Conservation (phyloP, 805 yeast species). For the Candida maris region DNA sequence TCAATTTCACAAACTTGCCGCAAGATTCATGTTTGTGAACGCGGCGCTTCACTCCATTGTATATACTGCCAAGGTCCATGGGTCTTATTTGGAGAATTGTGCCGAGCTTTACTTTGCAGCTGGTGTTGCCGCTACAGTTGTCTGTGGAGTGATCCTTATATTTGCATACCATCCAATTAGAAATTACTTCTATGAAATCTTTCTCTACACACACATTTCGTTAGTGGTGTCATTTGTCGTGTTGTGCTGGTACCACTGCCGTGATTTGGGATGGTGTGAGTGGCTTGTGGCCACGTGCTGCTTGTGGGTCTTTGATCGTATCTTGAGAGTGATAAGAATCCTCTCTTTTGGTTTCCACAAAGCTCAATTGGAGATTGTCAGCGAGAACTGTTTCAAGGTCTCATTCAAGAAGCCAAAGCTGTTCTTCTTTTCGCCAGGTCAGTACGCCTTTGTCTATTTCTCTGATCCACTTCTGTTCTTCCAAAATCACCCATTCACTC, state of each 20-base stretch:
- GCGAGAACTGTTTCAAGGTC: slow-evolving; percentile 39
- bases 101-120: slow-evolving; percentile 16
- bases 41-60: slow-evolving; percentile 39
- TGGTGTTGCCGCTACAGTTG: slow-evolving; percentile 41
- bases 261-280: slow-evolving; percentile 31
- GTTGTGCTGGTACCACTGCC: slow-evolving; percentile 58
- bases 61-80: slow-evolving; percentile 22
- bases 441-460: slow-evolving; percentile 55
- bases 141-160: slow-evolving; percentile 41
- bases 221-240: slow-evolving; percentile 51
- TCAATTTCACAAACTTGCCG: slow-evolving; percentile 63
- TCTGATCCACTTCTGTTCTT: slow-evolving; percentile 48
- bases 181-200: slow-evolving; percentile 53
- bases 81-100: slow-evolving; percentile 7
- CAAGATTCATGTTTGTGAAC: slow-evolving; percentile 44
- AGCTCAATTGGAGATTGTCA: slow-evolving; percentile 19
- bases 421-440: slow-evolving; percentile 53
- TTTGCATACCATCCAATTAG: slow-evolving; percentile 53
- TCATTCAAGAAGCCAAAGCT: slow-evolving; percentile 46
- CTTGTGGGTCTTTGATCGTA: slow-evolving; percentile 51
- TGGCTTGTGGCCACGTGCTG: slow-evolving; percentile 37
- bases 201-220: slow-evolving; percentile 54
- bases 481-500: slow-evolving; percentile 74
- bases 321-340: slow-evolving; percentile 37
- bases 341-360: slow-evolving; percentile 21